Evolutionary conservation across 2,329 filamentous ascomycete genomes (phyloP).

Genomic region (Hirsutella minnesotensis): DNA sequence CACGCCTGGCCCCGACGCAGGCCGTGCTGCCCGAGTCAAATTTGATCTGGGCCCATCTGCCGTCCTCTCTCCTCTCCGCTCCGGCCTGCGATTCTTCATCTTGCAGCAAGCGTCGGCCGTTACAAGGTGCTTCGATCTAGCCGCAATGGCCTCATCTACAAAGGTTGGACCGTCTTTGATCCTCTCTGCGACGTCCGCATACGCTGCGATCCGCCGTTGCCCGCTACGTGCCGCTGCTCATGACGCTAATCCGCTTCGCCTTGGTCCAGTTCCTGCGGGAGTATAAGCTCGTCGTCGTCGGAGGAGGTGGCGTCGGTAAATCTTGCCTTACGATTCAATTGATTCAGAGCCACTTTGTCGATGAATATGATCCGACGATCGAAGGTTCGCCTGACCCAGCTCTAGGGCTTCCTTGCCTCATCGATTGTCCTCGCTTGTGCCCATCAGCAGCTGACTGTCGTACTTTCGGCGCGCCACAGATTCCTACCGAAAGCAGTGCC

Average conservation of each 20-base stretch:
- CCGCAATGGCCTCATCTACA: constrained; percentile 23
- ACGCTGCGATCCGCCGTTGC: not conserved
- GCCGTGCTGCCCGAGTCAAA: constrained; percentile 9
- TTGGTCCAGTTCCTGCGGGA: constrained; percentile 63
- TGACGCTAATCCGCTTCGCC: constrained; percentile 1
- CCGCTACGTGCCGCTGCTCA: not conserved
- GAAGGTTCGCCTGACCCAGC: constrained; percentile 57
- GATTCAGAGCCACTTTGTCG: constrained; percentile 93
- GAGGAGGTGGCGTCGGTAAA: constrained; percentile 97
- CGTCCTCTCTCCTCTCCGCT: not conserved
- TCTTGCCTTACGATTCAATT: constrained; percentile 97
- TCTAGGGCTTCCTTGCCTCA: not conserved
- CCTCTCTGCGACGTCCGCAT: not conserved
- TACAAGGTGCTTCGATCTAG: not conserved
- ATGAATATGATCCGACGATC: constrained; percentile 98
- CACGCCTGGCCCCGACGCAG: not conserved
- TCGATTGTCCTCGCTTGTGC: not conserved
- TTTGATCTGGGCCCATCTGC: constrained; percentile 3
- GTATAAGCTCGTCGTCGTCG: constrained; percentile 94
- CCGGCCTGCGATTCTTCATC: constrained; percentile 3
- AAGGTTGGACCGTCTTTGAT: constrained; percentile 15
- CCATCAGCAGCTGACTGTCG: constrained; percentile 1
- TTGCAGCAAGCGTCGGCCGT: not conserved
- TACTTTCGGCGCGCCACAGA: constrained; percentile 41
- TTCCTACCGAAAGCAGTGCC: constrained; percentile 98